Conservation (phyloP, 805 yeast species). For the Metschnikowia shivogae region DNA sequence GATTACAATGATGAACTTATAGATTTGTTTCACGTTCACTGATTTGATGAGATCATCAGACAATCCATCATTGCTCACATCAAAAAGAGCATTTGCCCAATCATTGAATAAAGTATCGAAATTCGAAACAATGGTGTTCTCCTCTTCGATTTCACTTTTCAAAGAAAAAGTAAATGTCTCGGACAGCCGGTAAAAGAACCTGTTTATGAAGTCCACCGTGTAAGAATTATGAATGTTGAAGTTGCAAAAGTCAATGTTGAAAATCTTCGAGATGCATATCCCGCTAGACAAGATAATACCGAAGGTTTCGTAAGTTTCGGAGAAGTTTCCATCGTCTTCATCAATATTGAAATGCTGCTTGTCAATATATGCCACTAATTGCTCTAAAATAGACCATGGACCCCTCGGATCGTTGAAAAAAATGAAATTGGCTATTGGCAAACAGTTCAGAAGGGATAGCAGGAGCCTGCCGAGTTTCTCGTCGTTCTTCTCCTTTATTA, state of each 20-base stretch:
- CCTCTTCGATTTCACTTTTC: conserved; percentile 22
- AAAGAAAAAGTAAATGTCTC: conserved; percentile 26
- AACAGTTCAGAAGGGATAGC: conserved; percentile 12
- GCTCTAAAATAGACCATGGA: conserved; percentile 22
- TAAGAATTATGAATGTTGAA: conserved; percentile 27
- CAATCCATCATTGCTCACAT: conserved; percentile 61
- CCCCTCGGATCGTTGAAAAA: conserved; percentile 14
- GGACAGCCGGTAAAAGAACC: conserved; percentile 28
- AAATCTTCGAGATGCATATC: conserved; percentile 23
- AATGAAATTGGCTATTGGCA: conserved; percentile 13
- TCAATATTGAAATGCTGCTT: conserved; percentile 24
- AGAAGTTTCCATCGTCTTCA: conserved; percentile 56
- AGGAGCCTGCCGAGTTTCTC: conserved; percentile 29
- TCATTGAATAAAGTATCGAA: conserved; percentile 43
- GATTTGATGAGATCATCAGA: conserved; percentile 76
- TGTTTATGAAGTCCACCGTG: conserved; percentile 31
- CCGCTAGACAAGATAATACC: conserved; percentile 50
- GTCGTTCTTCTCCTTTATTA: conserved; percentile 13
- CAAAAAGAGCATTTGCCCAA: conserved; percentile 81
- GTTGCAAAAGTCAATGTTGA: conserved; percentile 24
- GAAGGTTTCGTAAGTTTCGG: conserved; percentile 65
- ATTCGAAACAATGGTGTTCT: conserved; percentile 26
- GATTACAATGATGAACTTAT: conserved; percentile 65
- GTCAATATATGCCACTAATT: conserved; percentile 19
- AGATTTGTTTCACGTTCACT: conserved; percentile 62